phyloP scores from a whole-genome alignment of 176 grass and related monocot genomes.

The Aegilops sharonensis region DNA sequence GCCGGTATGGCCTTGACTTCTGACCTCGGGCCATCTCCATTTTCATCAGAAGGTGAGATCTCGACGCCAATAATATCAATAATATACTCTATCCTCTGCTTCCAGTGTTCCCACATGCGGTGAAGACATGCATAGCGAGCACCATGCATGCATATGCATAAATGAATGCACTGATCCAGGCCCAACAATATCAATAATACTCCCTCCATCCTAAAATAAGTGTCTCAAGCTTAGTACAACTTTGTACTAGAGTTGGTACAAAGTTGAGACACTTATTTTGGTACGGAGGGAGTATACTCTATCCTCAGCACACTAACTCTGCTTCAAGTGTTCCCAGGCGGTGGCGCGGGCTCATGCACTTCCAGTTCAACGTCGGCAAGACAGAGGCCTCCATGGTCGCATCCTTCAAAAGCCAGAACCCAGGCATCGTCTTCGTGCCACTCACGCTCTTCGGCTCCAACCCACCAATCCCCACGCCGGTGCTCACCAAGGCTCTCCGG shows the following conservation, averaged over 20 bases:
- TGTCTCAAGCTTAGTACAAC: no score
- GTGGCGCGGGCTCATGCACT: constrained; percentile 50
- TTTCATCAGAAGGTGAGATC: background rate
- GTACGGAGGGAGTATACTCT: no score
- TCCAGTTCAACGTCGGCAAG: constrained; percentile 60
- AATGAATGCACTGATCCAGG: background rate
- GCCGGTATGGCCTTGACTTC: background rate
- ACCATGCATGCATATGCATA: background rate
- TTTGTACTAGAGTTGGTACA: no score
- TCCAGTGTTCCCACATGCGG: background rate
- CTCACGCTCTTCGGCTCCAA: constrained; percentile 50
- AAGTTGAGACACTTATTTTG: no score
- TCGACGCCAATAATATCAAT: background rate
- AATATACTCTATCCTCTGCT: background rate
- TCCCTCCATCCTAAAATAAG: no score
- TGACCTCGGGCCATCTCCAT: background rate
- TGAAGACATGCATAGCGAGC: background rate
- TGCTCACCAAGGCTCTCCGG: constrained; percentile 53
- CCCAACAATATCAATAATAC: no score
- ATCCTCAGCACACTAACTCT: no score
- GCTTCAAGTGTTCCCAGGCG: no score
- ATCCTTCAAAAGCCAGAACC: constrained; percentile 68
- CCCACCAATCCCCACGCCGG: constrained; percentile 45
- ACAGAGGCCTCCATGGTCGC: constrained; percentile 37
- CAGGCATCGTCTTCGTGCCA: constrained; percentile 39